phyloP scores from a whole-genome alignment of 1,139 yeast genomes.

The Magnusiomyces ingens region DNA sequence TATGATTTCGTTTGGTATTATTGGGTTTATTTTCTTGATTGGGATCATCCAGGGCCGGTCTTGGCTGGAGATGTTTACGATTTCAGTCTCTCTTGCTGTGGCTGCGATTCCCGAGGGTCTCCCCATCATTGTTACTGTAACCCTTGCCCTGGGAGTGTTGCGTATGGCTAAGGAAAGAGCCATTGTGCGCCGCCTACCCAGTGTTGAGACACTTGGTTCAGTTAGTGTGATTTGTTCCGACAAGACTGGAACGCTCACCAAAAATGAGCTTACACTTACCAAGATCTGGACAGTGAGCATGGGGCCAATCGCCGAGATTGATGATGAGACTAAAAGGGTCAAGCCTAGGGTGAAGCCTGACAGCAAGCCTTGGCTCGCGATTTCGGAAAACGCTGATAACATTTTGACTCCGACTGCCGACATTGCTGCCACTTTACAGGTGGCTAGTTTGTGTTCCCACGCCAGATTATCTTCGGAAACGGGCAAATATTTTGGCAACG shows the following conservation, averaged over 20 bases:
- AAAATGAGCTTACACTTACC: conserved; percentile 89
- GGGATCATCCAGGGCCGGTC: conserved; percentile 87
- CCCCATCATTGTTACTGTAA: conserved; percentile 94
- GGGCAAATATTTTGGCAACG: conserved; percentile 77
- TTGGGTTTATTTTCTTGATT: conserved; percentile 77
- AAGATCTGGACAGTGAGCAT: conserved; percentile 77
- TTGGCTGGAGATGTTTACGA: conserved; percentile 96
- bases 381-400: conserved; percentile 16
- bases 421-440: conserved; percentile 42
- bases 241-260: conserved; percentile 93
- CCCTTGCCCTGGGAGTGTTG: conserved; percentile 87
- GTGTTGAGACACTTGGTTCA: conserved; percentile 92
- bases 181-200: conserved; percentile 84
- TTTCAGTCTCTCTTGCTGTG: conserved; percentile 90
- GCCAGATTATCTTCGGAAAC: conserved; percentile 55
- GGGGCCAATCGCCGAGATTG: conserved; percentile 37
- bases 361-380: conserved; percentile 19
- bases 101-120: conserved; percentile 98
- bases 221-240: conserved; percentile 94
- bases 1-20: conserved; percentile 69
- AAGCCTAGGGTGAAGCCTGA: neutral
- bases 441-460: conserved; percentile 79
- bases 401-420: conserved; percentile 19
- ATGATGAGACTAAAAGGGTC: neutral
- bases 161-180: conserved; percentile 94